Evolutionary conservation across 2,329 filamentous ascomycete species (phyloP).

Genomic region (Aspergillus awamori): DNA sequence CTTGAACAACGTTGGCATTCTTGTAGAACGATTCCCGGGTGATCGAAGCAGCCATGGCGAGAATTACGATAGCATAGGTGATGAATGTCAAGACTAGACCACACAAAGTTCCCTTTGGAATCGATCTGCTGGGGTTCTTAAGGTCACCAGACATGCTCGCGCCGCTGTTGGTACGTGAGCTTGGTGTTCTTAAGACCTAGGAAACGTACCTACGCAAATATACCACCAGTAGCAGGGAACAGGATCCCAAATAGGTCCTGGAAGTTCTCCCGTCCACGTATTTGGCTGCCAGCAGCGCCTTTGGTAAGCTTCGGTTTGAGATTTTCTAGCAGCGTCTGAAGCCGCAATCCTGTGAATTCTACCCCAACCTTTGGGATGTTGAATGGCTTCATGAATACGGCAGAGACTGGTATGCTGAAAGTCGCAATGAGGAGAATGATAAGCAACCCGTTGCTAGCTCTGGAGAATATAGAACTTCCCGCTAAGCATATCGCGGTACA

Average conservation of each 20-base stretch:
- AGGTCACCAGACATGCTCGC: slow-evolving; percentile 91
- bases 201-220: slow-evolving; percentile 54
- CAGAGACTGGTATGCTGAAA: slow-evolving; percentile 80
- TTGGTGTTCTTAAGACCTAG: slow-evolving; percentile 55
- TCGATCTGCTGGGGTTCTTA: slow-evolving; percentile 78
- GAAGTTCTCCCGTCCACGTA: slow-evolving; percentile 68
- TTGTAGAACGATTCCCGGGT: slow-evolving; percentile 72
- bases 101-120: slow-evolving; percentile 80
- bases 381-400: slow-evolving; percentile 69
- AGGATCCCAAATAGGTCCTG: slow-evolving; percentile 84
- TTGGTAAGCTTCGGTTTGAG: slow-evolving; percentile 67
- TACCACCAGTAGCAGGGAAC: slow-evolving; percentile 70
- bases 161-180: slow-evolving; percentile 55
- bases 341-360: slow-evolving; percentile 75
- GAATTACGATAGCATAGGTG: slow-evolving; percentile 73
- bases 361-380: slow-evolving; percentile 63
- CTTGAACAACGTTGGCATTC: slow-evolving; percentile 78
- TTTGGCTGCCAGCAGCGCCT: slow-evolving; percentile 64
- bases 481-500: slow-evolving; percentile 78
- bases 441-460: slow-evolving; percentile 76
- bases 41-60: slow-evolving; percentile 76
- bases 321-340: slow-evolving; percentile 72
- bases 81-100: slow-evolving; percentile 76
- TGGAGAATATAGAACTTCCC: slow-evolving; percentile 77
- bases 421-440: slow-evolving; percentile 72